Percentiles rank a stretch among this genome's conserved stretches.
phyloP scores from a whole-genome alignment of 768 basidiomycete species.

The Coprinopsis cinerea region DNA sequence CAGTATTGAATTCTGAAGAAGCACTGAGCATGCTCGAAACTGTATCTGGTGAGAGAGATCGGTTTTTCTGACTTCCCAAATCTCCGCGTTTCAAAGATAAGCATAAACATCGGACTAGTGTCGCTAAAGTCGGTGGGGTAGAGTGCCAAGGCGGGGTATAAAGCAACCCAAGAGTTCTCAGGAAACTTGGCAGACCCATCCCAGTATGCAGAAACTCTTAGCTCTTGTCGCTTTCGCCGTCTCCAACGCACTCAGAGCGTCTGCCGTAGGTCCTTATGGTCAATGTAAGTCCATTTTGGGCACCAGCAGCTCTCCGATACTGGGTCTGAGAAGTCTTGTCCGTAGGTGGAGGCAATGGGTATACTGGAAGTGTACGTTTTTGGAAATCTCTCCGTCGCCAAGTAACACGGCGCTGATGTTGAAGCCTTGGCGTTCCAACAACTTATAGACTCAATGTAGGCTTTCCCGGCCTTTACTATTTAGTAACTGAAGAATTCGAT shows the following conservation, averaged over 20 bases:
- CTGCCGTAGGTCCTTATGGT: slow-evolving; percentile 28
- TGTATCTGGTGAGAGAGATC: neutral
- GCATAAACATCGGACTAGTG: slow-evolving; percentile 1
- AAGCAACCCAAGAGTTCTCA: neutral
- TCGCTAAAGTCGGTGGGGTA: neutral
- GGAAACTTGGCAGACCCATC: no score
- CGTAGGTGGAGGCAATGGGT: no score
- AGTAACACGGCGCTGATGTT: no score
- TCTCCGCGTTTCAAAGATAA: neutral
- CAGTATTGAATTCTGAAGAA: neutral
- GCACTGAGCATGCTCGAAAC: neutral
- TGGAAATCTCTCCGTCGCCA: no score
- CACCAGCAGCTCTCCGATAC: no score
- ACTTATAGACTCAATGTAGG: no score
- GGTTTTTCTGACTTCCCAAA: neutral
- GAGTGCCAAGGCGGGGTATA: neutral
- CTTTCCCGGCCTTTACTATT: no score
- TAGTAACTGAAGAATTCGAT: no score
- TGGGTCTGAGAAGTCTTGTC: no score
- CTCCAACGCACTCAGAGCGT: slow-evolving; percentile 11
- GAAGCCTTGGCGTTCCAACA: no score
- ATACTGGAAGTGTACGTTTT: no score
- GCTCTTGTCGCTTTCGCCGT: slow-evolving; percentile 21
- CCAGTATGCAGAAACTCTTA: slow-evolving; percentile 20
- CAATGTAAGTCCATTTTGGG: no score